Conservation (phyloP, 805 yeast genomes). For the Myxozyma kluyveri region DNA sequence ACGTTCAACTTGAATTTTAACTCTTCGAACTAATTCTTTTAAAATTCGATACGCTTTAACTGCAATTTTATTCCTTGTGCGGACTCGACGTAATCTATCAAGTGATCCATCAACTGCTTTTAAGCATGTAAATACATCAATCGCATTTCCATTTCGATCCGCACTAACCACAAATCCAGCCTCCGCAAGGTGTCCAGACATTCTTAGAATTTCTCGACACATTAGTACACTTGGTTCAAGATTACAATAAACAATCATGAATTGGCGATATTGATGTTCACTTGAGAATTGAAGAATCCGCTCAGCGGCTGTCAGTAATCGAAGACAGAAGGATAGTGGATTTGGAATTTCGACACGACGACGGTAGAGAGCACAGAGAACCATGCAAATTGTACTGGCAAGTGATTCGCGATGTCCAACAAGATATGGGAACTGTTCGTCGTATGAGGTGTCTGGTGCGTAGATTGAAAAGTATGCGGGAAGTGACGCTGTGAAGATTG, state of each 20-base stretch:
- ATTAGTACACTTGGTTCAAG: conserved; percentile 26
- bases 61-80: conserved; percentile 22
- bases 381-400: conserved; percentile 24
- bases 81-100: conserved; percentile 10
- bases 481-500: conserved; percentile 22
- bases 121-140: conserved; percentile 24
- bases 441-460: conserved; percentile 26
- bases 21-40: conserved; percentile 24
- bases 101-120: conserved; percentile 22
- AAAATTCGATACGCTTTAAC: conserved; percentile 22
- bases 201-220: conserved; percentile 27
- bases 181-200: conserved; percentile 25
- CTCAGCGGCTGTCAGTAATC: conserved; percentile 24
- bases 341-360: conserved; percentile 23
- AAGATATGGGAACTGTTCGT: conserved; percentile 16
- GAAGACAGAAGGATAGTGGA: conserved; percentile 26
- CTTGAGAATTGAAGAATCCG: conserved; percentile 4
- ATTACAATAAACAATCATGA: conserved; percentile 25
- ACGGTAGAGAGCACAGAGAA: conserved; percentile 24
- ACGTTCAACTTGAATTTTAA: conserved; percentile 24
- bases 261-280: conserved; percentile 27
- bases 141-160: conserved; percentile 21
- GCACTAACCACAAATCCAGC: conserved; percentile 18
- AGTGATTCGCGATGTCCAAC: conserved; percentile 19
- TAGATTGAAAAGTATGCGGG: conserved; percentile 22